Evolutionary conservation across 306 rosid genomes (phyloP).

Genomic region (Ceratonia siliqua): DNA sequence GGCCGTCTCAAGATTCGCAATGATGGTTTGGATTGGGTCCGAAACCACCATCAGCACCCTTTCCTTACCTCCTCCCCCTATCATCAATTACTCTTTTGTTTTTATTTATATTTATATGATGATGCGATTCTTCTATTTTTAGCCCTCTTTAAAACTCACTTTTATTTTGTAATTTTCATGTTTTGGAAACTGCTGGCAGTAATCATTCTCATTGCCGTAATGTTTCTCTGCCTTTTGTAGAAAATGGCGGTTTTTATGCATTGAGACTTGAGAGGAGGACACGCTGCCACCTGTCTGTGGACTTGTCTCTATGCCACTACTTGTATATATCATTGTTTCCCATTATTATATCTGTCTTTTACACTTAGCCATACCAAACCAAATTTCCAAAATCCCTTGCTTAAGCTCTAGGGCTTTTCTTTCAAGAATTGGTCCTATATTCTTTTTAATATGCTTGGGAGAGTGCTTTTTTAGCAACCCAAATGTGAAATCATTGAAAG

Average conservation of each 20-base stretch:
- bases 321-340: slow-evolving; percentile 30
- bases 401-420: neutral
- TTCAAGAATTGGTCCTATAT: neutral
- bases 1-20: slow-evolving; percentile 99
- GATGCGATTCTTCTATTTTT: slow-evolving; percentile 37
- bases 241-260: slow-evolving; percentile 33
- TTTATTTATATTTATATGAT: too few species aligned
- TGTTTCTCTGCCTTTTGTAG: slow-evolving; percentile 40
- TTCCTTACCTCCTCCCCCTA: slow-evolving; percentile 34
- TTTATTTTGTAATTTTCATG: slow-evolving; percentile 39
- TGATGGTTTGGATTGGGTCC: slow-evolving; percentile 98
- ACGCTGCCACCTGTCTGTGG: slow-evolving; percentile 39
- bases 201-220: slow-evolving; percentile 50
- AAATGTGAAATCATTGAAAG: slow-evolving; percentile 41
- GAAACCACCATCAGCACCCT: slow-evolving; percentile 59
- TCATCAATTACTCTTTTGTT: slow-evolving; percentile 62
- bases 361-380: too few species aligned
- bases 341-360: slow-evolving; percentile 26
- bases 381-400: neutral
- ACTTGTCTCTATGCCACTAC: slow-evolving; percentile 38
- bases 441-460: slow-evolving; percentile 1
- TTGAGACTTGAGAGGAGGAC: slow-evolving; percentile 39
- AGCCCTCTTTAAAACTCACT: slow-evolving; percentile 36
- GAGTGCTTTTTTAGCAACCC: neutral
- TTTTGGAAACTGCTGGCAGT: slow-evolving; percentile 66